Base-by-base conservation (phyloP, 1,139 yeast genomes). In the Kazachstania sp. region DNA sequence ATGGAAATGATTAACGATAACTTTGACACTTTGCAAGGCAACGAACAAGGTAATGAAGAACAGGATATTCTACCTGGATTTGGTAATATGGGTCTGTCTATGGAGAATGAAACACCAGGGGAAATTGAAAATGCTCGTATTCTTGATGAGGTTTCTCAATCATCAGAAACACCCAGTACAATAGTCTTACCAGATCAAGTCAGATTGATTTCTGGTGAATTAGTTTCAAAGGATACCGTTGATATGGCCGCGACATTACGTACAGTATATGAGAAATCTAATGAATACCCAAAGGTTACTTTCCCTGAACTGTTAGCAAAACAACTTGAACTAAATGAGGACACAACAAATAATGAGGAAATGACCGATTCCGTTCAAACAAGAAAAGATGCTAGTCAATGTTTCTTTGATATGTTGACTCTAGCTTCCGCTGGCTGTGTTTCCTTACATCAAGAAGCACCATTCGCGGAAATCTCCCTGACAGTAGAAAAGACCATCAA, bases 341-440 rank as follows among this genome's bases (percentile, higher is more conserved):
- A 26, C n/a, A 26, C 40, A 28, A 9, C 29, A 1, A 8, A 6
- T 15, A 26, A 19, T 19, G 16, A 29, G 5, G 41, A 20, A 11
- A 13, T 3, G 15, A 41, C 55, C 1, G 60, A 53, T 3, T 46
- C 49, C 16, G 68, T 68, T 9, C 70, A 71, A 49, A 71, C 74
- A 42, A 77, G 75, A 56, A 71, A 71, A 52, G 81, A 83, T 56
- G 92, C 90, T 1, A 77, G 88, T 9, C 77, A 79, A 58, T 77
- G 86, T 53, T 88, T 88, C 66, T 87, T 88, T 60, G 95, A 88
- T 61, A 66, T 88, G 62, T 71, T 88, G 57, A 92, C 87, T 1
- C 71, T 90, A 52, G 95, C 95, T 1, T 83, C 95, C 8, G 74
- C 80, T 48, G 92, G 84, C 56, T 82, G 90, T 45, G 68, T 88